A percentile compares a stretch with the other conserved stretches of the same genome.
Evolutionary conservation across 1,139 yeast species (phyloP).

Genomic region (Yamadazyma jaroonii): DNA sequence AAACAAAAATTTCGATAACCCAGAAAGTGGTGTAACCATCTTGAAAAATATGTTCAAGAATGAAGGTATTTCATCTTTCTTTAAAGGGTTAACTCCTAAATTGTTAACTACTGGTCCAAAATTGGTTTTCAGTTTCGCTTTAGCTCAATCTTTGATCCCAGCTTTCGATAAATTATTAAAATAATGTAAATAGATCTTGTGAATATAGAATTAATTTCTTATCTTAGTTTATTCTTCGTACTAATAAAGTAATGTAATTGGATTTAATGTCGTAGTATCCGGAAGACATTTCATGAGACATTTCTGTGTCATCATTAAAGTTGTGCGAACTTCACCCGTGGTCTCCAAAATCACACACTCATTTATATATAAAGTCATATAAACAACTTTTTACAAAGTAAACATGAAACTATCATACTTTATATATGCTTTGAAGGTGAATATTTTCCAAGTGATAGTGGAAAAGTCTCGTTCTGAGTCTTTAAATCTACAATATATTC

Average conservation of each 20-base stretch:
- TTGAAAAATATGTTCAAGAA: conserved; percentile 88
- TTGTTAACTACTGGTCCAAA: conserved; percentile 97
- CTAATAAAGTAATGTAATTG: background rate
- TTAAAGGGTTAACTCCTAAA: conserved; percentile 96
- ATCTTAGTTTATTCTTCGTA: background rate
- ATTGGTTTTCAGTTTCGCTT: conserved; percentile 92
- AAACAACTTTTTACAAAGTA: background rate
- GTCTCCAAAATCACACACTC: background rate
- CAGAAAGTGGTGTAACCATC: conserved; percentile 90
- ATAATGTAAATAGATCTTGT: conserved; percentile 14
- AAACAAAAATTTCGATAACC: conserved; percentile 92
- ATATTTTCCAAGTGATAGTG: conserved; percentile 36
- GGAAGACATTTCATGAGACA: no score
- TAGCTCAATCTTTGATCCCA: conserved; percentile 95
- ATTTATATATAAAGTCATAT: background rate
- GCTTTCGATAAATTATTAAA: conserved; percentile 75
- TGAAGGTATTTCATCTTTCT: conserved; percentile 88
- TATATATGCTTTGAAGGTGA: conserved; percentile 37
- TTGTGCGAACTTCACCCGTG: no score
- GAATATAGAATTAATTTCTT: conserved; percentile 1
- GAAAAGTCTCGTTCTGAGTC: conserved; percentile 34
- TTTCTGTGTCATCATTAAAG: background rate
- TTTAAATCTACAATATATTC: conserved; percentile 30
- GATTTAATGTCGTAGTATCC: conserved; percentile 1
- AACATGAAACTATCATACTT: conserved; percentile 35